These are phyloP conservation scores for Candida tallmaniae DNA, from an alignment of 805 yeast species.

Conservation along the genomic window DNA sequence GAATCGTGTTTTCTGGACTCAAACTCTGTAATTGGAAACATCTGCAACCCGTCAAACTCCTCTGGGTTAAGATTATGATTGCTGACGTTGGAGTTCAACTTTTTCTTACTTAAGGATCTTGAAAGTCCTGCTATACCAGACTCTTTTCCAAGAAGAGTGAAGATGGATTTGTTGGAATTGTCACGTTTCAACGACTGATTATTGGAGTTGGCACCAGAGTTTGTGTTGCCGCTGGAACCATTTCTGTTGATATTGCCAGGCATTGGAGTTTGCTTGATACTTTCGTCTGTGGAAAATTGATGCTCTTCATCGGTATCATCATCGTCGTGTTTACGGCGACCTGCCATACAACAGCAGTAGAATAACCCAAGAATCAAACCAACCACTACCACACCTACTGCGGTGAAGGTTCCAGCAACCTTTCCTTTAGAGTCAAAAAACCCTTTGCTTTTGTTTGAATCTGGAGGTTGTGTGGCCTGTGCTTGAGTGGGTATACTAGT, in stretches of 20 bases:
- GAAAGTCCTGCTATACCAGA: conserved; percentile 14
- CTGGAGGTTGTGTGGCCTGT: conserved; percentile 3
- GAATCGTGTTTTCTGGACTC: conserved; percentile 19
- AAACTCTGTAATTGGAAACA: conserved; percentile 33
- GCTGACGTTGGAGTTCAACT: conserved; percentile 11
- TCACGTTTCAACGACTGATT: conserved; percentile 23
- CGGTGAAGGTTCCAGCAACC: conserved; percentile 83
- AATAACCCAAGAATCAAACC: conserved; percentile 40
- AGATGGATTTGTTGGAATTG: conserved; percentile 31
- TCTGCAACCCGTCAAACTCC: conserved; percentile 16
- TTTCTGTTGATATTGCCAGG: conserved; percentile 1
- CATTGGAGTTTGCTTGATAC: conserved; percentile 9
- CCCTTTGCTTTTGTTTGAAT: conserved; percentile 2
- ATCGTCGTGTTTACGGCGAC: conserved; percentile 7
- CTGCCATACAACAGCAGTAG: conserved; percentile 29
- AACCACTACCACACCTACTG: conserved; percentile 62
- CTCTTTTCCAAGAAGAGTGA: conserved; percentile 17
- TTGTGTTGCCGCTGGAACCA: not conserved
- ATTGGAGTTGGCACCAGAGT: not conserved
- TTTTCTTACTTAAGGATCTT: conserved; percentile 28
- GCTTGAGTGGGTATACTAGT: conserved; percentile 8
- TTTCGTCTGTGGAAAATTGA: conserved; percentile 29
- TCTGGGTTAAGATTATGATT: conserved; percentile 1
- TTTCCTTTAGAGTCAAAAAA: conserved; percentile 70
- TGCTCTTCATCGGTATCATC: conserved; percentile 35